Evolutionary conservation across 257 asterid species (phyloP).

Genomic region (Cynanchum wilfordii): DNA sequence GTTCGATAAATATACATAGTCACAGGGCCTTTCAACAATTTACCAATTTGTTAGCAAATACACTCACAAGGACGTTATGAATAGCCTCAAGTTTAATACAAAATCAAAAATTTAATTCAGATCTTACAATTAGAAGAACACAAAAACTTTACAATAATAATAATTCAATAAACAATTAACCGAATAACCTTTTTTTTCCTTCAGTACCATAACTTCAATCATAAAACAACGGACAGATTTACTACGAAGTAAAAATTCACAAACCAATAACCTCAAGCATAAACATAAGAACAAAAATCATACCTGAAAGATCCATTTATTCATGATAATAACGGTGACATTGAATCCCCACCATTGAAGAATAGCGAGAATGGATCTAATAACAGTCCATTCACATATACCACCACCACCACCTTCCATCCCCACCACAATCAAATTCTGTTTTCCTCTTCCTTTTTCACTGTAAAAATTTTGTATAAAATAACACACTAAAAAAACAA

Average conservation of each 20-base stretch:
- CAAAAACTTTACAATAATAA: not conserved
- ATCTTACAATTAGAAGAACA: not conserved
- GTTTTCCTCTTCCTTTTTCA: not conserved
- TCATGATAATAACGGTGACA: slow-evolving; percentile 78
- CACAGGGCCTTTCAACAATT: too few species aligned
- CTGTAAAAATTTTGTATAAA: not conserved
- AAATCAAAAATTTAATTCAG: not conserved
- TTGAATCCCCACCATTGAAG: slow-evolving; percentile 88
- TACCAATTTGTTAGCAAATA: not conserved
- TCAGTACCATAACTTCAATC: not conserved
- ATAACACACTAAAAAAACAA: too few species aligned
- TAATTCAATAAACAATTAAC: not conserved
- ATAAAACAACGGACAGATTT: not conserved
- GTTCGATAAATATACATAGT: too few species aligned
- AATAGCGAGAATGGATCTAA: slow-evolving; percentile 66
- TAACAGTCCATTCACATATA: slow-evolving; percentile 53
- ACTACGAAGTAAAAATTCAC: not conserved
- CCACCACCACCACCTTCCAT: slow-evolving; percentile 28
- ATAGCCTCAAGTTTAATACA: not conserved
- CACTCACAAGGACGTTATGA: not conserved
- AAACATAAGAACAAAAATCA: not conserved
- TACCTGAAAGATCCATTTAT: slow-evolving; percentile 93
- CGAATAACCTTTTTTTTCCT: not conserved
- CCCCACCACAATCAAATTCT: slow-evolving; percentile 29
- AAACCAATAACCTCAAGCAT: not conserved